Evolutionary conservation across 1,284 basidiomycete genomes (phyloP).

Genomic region (Moniliella sp.): DNA sequence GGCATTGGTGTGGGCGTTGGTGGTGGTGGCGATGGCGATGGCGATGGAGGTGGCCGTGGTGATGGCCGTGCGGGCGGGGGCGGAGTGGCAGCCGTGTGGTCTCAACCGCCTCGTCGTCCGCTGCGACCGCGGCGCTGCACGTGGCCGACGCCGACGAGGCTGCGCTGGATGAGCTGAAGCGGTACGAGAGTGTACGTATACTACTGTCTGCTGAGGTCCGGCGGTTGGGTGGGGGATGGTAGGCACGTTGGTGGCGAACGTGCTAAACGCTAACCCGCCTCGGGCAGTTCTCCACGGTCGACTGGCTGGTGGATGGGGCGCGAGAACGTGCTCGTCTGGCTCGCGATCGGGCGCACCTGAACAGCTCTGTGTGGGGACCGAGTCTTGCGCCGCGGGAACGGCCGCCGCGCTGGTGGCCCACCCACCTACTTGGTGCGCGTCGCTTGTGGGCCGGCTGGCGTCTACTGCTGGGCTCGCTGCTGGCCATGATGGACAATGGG

Average conservation of each 20-base stretch:
- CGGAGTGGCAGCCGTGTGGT: too few relatives aligned
- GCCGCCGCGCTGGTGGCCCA: slow-evolving; percentile 14
- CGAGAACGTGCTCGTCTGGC: slow-evolving; percentile 23
- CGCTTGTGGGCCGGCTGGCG: slow-evolving; percentile 13
- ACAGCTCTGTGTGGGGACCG: too few relatives aligned
- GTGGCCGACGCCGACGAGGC: slow-evolving; percentile 15
- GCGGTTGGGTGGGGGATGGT: too few relatives aligned
- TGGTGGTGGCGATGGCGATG: too few relatives aligned
- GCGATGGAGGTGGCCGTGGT: too few relatives aligned
- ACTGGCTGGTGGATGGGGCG: slow-evolving; percentile 30
- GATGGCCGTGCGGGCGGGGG: too few relatives aligned
- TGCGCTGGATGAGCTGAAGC: slow-evolving; percentile 19
- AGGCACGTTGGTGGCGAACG: too few relatives aligned
- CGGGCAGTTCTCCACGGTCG: slow-evolving; percentile 25
- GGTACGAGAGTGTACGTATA: slow-evolving; percentile 15
- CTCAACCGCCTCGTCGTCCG: too few relatives aligned
- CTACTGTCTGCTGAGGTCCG: too few relatives aligned
- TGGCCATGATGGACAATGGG: slow-evolving; percentile 20
- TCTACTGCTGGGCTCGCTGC: slow-evolving; percentile 9
- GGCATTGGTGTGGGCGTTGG: too few relatives aligned
- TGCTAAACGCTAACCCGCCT: too few relatives aligned
- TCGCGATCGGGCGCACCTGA: slow-evolving; percentile 6
- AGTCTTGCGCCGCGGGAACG: slow-evolving; percentile 1
- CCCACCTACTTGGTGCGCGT: slow-evolving; percentile 5
- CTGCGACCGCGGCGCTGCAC: too few relatives aligned